Conservation (phyloP, 2,329 filamentous ascomycete species). For the Colletotrichum endophyticum region DNA sequence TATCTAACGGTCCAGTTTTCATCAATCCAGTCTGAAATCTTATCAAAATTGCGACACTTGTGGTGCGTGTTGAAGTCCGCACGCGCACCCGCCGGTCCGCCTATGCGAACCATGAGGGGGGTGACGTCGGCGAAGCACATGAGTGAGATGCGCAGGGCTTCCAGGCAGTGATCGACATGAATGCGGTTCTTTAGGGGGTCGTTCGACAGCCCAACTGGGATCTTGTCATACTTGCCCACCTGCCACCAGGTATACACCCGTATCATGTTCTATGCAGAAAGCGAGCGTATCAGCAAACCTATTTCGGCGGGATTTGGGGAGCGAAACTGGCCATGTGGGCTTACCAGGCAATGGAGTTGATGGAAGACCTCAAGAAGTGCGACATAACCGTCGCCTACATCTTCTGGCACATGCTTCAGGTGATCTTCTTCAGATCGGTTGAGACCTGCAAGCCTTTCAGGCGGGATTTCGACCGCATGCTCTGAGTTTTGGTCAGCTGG, state of each 20-base stretch:
- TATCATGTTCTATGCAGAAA: slow-evolving; percentile 11
- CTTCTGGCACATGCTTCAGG: background rate
- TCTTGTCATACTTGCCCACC: slow-evolving; percentile 9
- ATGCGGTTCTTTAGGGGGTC: slow-evolving; percentile 18
- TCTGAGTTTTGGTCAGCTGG: background rate
- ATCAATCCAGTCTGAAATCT: slow-evolving; percentile 23
- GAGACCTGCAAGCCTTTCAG: background rate
- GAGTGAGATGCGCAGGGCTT: slow-evolving; percentile 20
- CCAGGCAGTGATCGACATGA: slow-evolving; percentile 22
- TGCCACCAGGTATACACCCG: slow-evolving; percentile 18
- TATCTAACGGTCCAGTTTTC: slow-evolving; percentile 4
- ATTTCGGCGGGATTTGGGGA: background rate
- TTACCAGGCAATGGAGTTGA: slow-evolving; percentile 21
- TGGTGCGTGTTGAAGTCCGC: slow-evolving; percentile 22
- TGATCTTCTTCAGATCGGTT: background rate
- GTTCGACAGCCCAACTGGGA: background rate
- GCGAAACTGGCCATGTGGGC: background rate
- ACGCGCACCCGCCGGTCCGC: background rate
- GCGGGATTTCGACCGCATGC: background rate
- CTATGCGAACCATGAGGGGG: slow-evolving; percentile 8
- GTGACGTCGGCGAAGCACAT: slow-evolving; percentile 23
- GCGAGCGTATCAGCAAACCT: background rate
- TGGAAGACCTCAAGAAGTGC: slow-evolving; percentile 21
- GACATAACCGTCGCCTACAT: slow-evolving; percentile 6
- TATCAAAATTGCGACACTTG: slow-evolving; percentile 23